Evolutionary conservation across 495 filamentous ascomycete species (phyloP).

Genomic region (Cudoniella acicularis): DNA sequence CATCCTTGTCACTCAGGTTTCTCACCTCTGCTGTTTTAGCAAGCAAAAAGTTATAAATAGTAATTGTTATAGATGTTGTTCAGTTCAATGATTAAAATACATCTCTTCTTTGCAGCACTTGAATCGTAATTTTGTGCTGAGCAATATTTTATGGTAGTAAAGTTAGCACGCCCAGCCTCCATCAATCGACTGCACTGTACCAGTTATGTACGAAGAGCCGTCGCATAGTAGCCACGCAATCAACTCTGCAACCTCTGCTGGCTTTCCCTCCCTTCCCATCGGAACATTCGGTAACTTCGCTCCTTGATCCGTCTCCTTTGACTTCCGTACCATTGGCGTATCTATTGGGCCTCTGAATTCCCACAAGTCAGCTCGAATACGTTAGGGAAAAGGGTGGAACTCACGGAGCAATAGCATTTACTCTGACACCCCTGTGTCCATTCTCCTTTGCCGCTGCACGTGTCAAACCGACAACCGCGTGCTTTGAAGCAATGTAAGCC

Average conservation of each 20-base stretch:
- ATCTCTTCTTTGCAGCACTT: too few relatives aligned
- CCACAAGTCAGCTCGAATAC: neutral
- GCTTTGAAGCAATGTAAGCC: conserved; percentile 50
- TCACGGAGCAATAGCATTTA: conserved; percentile 48
- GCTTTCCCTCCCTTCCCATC: neutral
- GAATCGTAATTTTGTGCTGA: too few relatives aligned
- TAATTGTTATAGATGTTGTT: too few relatives aligned
- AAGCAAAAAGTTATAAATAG: too few relatives aligned
- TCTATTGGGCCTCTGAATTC: neutral
- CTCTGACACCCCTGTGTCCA: conserved; percentile 44
- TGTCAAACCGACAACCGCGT: conserved; percentile 47
- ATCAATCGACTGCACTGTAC: conserved; percentile 1
- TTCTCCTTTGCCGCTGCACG: conserved; percentile 52
- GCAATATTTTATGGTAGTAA: neutral
- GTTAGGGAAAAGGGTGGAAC: neutral
- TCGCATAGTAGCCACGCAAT: conserved; percentile 4
- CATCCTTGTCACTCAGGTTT: too few relatives aligned
- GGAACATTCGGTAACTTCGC: neutral
- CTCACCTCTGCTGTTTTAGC: too few relatives aligned
- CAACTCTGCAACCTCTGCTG: conserved; percentile 1
- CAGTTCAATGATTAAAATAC: too few relatives aligned
- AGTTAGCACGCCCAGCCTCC: conserved; percentile 4
- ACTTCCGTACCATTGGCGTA: conserved; percentile 7
- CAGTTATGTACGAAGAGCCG: neutral
- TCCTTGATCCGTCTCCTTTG: neutral